These are phyloP conservation scores for Lathyrus tuberosus DNA, from an alignment of 306 rosid genomes.

Conservation along the genomic window DNA sequence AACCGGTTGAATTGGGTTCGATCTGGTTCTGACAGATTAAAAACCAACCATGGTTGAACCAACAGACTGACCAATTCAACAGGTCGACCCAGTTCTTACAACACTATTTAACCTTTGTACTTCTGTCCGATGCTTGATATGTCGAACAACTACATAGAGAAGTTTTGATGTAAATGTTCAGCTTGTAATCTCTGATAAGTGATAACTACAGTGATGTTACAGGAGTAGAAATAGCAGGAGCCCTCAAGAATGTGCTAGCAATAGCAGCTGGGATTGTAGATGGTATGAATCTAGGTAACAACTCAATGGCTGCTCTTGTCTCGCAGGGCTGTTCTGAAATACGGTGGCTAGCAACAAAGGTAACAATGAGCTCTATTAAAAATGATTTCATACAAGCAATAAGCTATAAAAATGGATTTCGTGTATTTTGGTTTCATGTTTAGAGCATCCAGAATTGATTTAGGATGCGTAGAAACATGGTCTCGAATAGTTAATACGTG, in stretches of 20 bases:
- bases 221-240: slow-evolving; percentile 99
- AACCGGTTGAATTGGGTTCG: no score
- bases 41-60: no score
- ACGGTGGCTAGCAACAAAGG: slow-evolving; percentile 97
- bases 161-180: slow-evolving; percentile 42
- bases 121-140: background rate
- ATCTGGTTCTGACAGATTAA: no score
- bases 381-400: no score
- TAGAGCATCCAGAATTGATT: no score
- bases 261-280: slow-evolving; percentile 97
- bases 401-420: no score
- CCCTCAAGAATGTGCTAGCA: slow-evolving; percentile 91
- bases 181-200: slow-evolving; percentile 86
- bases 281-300: slow-evolving; percentile 96
- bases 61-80: no score
- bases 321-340: slow-evolving; percentile 98
- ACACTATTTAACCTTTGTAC: background rate
- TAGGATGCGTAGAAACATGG: no score
- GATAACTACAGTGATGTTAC: slow-evolving; percentile 97
- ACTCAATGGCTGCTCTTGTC: slow-evolving; percentile 97
- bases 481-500: no score
- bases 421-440: no score
- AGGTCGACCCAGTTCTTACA: no score
- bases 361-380: slow-evolving; percentile 24
- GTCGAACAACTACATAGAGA: background rate